Conservation (phyloP, 148 eudicot species). For the Heliosperma pusillum region DNA sequence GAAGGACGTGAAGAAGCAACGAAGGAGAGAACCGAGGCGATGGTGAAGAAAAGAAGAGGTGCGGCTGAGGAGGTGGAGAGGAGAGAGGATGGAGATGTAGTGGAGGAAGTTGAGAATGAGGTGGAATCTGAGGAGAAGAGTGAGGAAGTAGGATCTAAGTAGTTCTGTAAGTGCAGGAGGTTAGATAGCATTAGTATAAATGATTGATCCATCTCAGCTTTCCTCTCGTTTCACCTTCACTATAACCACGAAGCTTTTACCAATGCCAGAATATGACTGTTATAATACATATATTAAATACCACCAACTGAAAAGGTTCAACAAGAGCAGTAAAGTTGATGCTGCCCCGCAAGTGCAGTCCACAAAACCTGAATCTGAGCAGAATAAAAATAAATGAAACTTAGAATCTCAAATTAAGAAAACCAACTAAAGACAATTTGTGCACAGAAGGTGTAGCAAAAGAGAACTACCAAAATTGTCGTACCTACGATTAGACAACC, state of each 20-base stretch:
- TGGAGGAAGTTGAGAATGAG: conserved; percentile 58
- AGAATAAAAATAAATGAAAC: background rate
- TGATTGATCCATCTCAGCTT: conserved; percentile 55
- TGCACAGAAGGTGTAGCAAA: background rate
- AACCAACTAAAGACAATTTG: background rate
- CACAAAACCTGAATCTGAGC: conserved; percentile 18
- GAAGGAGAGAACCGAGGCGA: conserved; percentile 67
- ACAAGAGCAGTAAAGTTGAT: conserved; percentile 5
- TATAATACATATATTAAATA: background rate
- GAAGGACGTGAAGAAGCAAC: conserved; percentile 42
- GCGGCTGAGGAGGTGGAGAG: conserved; percentile 55
- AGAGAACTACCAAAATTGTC: background rate
- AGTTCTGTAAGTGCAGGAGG: conserved; percentile 78
- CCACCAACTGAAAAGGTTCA: background rate
- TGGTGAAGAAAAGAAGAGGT: conserved; percentile 72
- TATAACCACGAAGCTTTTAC: background rate
- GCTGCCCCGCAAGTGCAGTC: background rate
- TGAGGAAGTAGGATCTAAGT: conserved; percentile 78
- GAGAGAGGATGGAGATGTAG: conserved; percentile 37
- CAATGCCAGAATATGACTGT: background rate
- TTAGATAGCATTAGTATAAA: conserved; percentile 72
- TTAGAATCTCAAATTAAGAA: background rate
- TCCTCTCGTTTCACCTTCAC: conserved; percentile 5
- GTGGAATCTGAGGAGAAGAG: conserved; percentile 46
- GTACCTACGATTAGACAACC: background rate